These are phyloP conservation scores for Lentinula aciculospora DNA, from an alignment of 768 basidiomycete species.

Conservation along the genomic window DNA sequence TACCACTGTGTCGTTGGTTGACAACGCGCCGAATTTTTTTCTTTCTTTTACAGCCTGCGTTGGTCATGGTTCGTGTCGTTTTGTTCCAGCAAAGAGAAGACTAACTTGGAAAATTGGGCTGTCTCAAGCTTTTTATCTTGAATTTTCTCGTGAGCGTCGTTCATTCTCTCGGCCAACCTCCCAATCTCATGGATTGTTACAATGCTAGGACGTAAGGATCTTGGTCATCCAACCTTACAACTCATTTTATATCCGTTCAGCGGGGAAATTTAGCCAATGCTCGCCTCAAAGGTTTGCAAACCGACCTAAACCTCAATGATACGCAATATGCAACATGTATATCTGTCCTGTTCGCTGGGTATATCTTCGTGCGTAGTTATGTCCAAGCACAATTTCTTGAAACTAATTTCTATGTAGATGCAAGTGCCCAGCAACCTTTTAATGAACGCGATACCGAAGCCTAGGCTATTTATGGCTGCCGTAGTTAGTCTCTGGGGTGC, in stretches of 20 bases:
- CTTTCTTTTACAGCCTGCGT: slow-evolving; percentile 5
- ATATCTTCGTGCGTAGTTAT: slow-evolving; percentile 14
- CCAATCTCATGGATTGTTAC: background rate
- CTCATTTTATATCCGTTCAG: background rate
- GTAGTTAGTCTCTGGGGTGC: slow-evolving; percentile 28
- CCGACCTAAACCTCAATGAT: slow-evolving; percentile 17
- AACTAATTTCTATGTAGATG: too few species aligned
- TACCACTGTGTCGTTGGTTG: background rate
- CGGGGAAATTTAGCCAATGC: slow-evolving; percentile 13
- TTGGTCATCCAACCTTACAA: background rate
- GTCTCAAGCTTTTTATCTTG: slow-evolving; percentile 10
- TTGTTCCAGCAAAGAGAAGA: background rate
- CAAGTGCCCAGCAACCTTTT: slow-evolving; percentile 23
- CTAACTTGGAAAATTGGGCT: too few species aligned
- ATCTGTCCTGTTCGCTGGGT: slow-evolving; percentile 20
- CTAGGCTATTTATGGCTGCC: slow-evolving; percentile 19
- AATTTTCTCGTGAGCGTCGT: slow-evolving; percentile 9
- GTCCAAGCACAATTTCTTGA: background rate
- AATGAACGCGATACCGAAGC: slow-evolving; percentile 23
- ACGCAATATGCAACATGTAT: slow-evolving; percentile 16
- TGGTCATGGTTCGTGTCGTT: slow-evolving; percentile 7
- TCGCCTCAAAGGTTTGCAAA: slow-evolving; percentile 18
- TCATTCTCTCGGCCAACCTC: too few species aligned
- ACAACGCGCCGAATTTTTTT: background rate
- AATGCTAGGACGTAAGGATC: background rate